phyloP scores from a whole-genome alignment of 116 monocot species.

The Iris pallida region DNA sequence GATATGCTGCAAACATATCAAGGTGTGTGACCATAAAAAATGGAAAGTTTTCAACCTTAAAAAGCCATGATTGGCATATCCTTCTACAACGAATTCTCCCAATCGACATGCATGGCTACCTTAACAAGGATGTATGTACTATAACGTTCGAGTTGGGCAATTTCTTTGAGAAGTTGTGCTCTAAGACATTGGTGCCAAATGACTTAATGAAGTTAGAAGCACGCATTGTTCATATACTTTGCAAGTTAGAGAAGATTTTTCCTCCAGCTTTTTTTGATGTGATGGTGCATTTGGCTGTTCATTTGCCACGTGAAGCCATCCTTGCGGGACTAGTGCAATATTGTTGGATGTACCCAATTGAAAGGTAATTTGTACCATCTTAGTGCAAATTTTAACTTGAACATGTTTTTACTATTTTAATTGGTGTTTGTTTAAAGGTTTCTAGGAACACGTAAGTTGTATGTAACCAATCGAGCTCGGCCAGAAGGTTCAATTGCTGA shows the following conservation, averaged over 20 bases:
- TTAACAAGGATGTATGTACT: neutral
- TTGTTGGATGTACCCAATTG: conserved; percentile 15
- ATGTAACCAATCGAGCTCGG: neutral
- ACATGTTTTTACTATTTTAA: neutral
- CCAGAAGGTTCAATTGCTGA: neutral
- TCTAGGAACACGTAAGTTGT: neutral
- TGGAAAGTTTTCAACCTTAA: neutral
- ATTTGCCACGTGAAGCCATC: conserved; percentile 7
- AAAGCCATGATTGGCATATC: conserved; percentile 10
- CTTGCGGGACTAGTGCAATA: conserved; percentile 12
- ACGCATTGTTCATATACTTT: conserved; percentile 3
- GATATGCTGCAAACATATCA: conserved; percentile 6
- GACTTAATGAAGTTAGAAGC: neutral
- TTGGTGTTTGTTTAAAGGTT: neutral
- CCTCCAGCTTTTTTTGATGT: conserved; percentile 10
- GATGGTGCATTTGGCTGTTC: conserved; percentile 13
- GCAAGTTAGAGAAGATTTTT: conserved; percentile 1
- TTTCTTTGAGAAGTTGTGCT: conserved; percentile 6
- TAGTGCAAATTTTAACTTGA: no score
- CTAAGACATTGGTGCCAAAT: neutral
- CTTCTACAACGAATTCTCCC: conserved; percentile 6
- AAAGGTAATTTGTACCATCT: neutral
- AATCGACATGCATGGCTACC: neutral
- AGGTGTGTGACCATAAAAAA: neutral
- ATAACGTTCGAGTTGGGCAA: neutral